Percentiles rank a stretch among this genome's conserved stretches.
phyloP scores from a whole-genome alignment of 2,329 filamentous ascomycete genomes.

The Blastomyces gilchristii region DNA sequence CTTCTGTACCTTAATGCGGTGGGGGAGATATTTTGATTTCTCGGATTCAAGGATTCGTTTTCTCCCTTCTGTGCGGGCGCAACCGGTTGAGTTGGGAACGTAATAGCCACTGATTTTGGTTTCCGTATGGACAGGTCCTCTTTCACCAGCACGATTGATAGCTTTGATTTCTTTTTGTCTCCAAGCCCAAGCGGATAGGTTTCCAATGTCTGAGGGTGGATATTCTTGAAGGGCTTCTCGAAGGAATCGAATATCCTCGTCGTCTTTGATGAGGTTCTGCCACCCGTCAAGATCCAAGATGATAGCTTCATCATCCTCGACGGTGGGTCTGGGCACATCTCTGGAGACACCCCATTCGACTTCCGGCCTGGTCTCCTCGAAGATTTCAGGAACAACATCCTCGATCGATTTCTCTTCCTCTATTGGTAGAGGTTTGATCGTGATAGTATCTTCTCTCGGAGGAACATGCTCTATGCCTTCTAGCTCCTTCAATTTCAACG shows the following conservation, averaged over 20 bases:
- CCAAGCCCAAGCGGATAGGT: slow-evolving; percentile 56
- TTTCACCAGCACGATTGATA: slow-evolving; percentile 50
- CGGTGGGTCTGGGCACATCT: slow-evolving; percentile 50
- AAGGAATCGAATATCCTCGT: slow-evolving; percentile 54
- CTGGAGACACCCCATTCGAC: slow-evolving; percentile 53
- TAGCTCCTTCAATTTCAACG: slow-evolving; percentile 32
- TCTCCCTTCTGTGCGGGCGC: slow-evolving; percentile 81
- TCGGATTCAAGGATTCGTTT: slow-evolving; percentile 95
- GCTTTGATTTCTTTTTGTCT: slow-evolving; percentile 63
- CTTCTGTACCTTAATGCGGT: slow-evolving; percentile 92
- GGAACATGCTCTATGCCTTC: slow-evolving; percentile 9
- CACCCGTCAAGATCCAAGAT: slow-evolving; percentile 61
- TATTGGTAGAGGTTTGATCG: slow-evolving; percentile 9
- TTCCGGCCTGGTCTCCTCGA: slow-evolving; percentile 36
- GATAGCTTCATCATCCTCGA: slow-evolving; percentile 54
- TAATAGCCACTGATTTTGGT: slow-evolving; percentile 60
- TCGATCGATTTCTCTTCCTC: slow-evolving; percentile 16
- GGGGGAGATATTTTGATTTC: slow-evolving; percentile 95
- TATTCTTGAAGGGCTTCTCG: slow-evolving; percentile 41
- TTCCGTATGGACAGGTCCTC: slow-evolving; percentile 43
- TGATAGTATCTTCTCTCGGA: slow-evolving; percentile 7
- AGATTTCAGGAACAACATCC: slow-evolving; percentile 12
- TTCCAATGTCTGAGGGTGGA: slow-evolving; percentile 42
- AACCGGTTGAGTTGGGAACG: slow-evolving; percentile 73
- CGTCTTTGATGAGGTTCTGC: slow-evolving; percentile 58